Base-by-base conservation (phyloP, 129 eudicot species). In the Chrysanthemum makinoi region DNA sequence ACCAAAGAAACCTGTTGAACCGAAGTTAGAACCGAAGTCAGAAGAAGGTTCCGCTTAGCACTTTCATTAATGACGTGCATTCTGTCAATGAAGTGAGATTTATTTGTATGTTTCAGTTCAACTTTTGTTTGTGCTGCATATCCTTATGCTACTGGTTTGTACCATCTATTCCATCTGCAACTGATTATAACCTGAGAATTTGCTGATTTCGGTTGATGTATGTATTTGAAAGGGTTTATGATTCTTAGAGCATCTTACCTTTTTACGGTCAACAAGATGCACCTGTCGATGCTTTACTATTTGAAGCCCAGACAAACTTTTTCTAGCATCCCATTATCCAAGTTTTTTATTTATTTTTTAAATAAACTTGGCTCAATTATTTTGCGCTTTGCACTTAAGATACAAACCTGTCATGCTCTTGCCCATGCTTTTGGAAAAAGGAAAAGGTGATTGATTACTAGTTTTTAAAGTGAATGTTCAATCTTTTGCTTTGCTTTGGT, bases 21-120 rank as follows among this genome's bases (percentile, higher is more conserved):
- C 55, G 0, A 83, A 83, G 73, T 50, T 83, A 2, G 91, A 83
- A 16, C 66, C 55, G 0, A 83, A 83, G 73, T 50, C 85, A 2
- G 91, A 83, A 16, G 85, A 82, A 62, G 85, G 79, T 74, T 69
- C 79, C 1, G 76, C 82, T 2, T 82, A 76, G 66, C 10, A 15
- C 61, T 54, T 72, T 5, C 4, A 2, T 16, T 19, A 46, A 52
- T 71, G 60, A 43, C 10, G 51, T 73, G 69, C n/a, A 17, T 56
- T 13, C 57, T 46, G 65, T 57, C 19, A 6, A 49, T 70, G 22
- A 69, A 68, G 24, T 60, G 77, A 69, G 66, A 69, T 65, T 77
- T 53, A 62, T 75, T 20, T 65, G 53, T 56, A 10, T 72, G 56
- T n/a, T 70, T 52, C 33, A 54, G 24, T 68, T 49, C 7, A 18